Evolutionary conservation across 2,329 filamentous ascomycete species (phyloP).

Genomic region (Hawksworthiomyces lignivorus): DNA sequence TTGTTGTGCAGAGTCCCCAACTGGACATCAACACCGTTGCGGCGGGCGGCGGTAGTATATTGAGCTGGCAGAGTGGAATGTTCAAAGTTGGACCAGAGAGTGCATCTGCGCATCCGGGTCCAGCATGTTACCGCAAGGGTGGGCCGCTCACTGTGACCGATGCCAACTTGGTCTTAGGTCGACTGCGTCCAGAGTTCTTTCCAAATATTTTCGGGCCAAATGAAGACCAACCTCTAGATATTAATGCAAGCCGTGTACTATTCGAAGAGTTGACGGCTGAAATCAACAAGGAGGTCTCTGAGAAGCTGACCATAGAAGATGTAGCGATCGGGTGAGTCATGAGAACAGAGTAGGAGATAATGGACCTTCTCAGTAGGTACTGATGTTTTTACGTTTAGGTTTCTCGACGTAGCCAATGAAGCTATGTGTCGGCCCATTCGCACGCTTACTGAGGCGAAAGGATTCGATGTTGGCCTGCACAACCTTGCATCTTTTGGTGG

Average conservation of each 20-base stretch:
- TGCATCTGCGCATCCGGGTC: conserved; percentile 57
- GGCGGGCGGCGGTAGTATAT: conserved; percentile 57
- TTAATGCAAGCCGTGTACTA: no score
- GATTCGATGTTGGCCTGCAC: conserved; percentile 62
- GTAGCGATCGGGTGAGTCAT: no score
- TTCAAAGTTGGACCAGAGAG: conserved; percentile 63
- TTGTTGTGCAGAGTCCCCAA: conserved; percentile 84
- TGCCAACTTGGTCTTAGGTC: conserved; percentile 56
- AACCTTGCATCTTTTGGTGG: conserved; percentile 65
- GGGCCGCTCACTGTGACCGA: conserved; percentile 61
- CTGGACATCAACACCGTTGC: conserved; percentile 70
- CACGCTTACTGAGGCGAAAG: conserved; percentile 62
- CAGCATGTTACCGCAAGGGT: conserved; percentile 58
- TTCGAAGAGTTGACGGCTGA: no score
- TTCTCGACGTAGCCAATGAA: conserved; percentile 63
- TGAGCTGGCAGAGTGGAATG: conserved; percentile 61
- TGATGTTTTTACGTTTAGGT: conserved; percentile 54
- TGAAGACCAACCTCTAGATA: conserved; percentile 49
- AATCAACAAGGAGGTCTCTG: no score
- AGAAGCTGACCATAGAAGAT: no score
- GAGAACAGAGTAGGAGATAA: no score
- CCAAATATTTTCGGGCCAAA: conserved; percentile 61
- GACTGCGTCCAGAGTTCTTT: conserved; percentile 49
- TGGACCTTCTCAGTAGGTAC: no score
- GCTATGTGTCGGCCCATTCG: conserved; percentile 65